Evolutionary conservation across 2,329 filamentous ascomycete genomes (phyloP).

Genomic region (Cadophora gregata): DNA sequence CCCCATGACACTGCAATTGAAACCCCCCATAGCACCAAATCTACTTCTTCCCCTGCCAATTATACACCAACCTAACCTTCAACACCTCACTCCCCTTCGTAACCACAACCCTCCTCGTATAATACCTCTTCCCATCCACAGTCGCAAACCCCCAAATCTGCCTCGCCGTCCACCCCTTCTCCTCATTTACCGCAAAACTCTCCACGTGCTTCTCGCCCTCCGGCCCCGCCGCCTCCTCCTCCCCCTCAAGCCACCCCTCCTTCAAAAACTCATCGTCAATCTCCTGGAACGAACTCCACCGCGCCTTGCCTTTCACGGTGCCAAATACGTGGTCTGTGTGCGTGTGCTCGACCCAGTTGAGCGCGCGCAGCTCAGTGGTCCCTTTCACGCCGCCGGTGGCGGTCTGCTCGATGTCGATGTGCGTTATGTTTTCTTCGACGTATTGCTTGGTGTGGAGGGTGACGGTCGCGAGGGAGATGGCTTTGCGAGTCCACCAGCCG

Average conservation of each 20-base stretch:
- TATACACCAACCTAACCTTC: constrained; percentile 50
- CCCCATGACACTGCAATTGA: neutral
- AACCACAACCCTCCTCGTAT: constrained; percentile 48
- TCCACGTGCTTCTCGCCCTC: constrained; percentile 53
- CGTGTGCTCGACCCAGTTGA: constrained; percentile 59
- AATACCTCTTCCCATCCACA: constrained; percentile 49
- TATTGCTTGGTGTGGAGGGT: constrained; percentile 53
- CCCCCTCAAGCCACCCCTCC: constrained; percentile 52
- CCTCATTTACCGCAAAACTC: constrained; percentile 54
- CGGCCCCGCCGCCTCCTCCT: constrained; percentile 49
- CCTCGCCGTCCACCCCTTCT: constrained; percentile 58
- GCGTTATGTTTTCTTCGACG: constrained; percentile 48
- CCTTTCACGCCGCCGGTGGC: constrained; percentile 66
- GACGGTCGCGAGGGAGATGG: constrained; percentile 63
- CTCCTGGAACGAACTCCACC: constrained; percentile 47
- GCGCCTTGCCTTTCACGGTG: constrained; percentile 55
- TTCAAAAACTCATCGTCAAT: constrained; percentile 45
- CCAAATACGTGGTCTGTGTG: constrained; percentile 70
- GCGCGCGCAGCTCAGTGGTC: constrained; percentile 60
- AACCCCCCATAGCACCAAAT: constrained; percentile 1
- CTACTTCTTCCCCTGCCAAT: constrained; percentile 44
- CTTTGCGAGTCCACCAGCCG: constrained; percentile 64
- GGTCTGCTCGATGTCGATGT: constrained; percentile 66
- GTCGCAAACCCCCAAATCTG: constrained; percentile 57
- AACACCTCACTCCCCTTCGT: constrained; percentile 48